Base-by-base conservation (phyloP, 768 basidiomycete genomes). In the Macrolepiota dolichaula region DNA sequence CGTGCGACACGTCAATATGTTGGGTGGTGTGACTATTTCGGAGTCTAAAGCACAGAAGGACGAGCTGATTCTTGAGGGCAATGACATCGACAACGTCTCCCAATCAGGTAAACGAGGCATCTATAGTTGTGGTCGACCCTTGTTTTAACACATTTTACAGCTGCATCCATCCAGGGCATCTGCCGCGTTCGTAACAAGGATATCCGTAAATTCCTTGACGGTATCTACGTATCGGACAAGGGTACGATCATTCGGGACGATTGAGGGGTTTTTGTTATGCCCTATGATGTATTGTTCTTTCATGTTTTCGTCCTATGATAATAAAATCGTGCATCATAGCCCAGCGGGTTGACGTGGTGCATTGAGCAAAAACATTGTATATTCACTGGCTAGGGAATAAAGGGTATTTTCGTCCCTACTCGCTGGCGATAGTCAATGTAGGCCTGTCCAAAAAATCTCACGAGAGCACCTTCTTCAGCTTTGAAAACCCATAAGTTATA, bases 121-220 rank as follows among this genome's bases (percentile, higher is more conserved):
- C 19, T 4, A 12, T 15, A 12, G 19, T 29, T 37, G 15, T 36
- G 6, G 27, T 24, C 40, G 17, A 40, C 4, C 25, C 3, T 19
- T 19, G 3, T 15, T 32, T 11, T 59, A 27, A 63, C 44, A 62
- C 50, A 51, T 32, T 25, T 55, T 51, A 22, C 63, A 89, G 94
- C 97, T 63, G 97, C 97, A 51, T 92, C 92, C 44, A 98, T 99
- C 73, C 97, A 98, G 74, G 96, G 96, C 68, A 82, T 90, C 63
- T 97, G 94, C 81, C 87, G 89, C 68, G 97, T 99, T 71, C 91
- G 94, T 77, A 97, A 98, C 89, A 99, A 99, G 83, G 96, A 96
- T 83, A 98, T 98, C 79, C 94, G 96, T 70, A 97, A 98, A 83
- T 97, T 98, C 84, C 81, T 97, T 74, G 93, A 96, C 73, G 91